Evolutionary conservation across 148 eudicot genomes (phyloP).

Genomic region (Fagopyrum homotropicum): DNA sequence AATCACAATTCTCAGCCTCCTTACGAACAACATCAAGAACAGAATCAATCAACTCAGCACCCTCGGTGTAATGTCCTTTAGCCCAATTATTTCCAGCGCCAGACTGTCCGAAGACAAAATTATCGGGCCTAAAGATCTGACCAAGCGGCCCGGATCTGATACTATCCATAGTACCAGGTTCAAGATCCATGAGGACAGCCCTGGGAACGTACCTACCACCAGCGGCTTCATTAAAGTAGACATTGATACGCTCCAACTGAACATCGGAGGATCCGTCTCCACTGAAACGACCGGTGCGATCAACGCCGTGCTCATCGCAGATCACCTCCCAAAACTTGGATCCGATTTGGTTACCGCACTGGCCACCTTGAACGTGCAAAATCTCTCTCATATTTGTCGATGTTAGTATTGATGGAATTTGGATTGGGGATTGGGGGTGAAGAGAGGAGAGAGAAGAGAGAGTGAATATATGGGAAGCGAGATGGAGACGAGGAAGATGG

Average conservation of each 20-base stretch:
- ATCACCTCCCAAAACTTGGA: conserved; percentile 83
- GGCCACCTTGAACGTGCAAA: conserved; percentile 41
- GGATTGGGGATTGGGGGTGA: background rate
- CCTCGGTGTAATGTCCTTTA: conserved; percentile 76
- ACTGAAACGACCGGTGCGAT: conserved; percentile 35
- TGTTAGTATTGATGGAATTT: background rate
- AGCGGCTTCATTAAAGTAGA: conserved; percentile 63
- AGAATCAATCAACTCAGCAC: conserved; percentile 71
- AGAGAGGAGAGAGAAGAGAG: background rate
- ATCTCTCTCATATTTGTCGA: conserved; percentile 41
- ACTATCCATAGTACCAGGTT: conserved; percentile 85
- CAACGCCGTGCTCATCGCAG: conserved; percentile 63
- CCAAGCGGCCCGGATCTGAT: conserved; percentile 64
- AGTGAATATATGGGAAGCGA: background rate
- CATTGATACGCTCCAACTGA: conserved; percentile 63
- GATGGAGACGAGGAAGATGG: conserved; percentile 4
- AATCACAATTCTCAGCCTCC: conserved; percentile 81
- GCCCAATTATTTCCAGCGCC: conserved; percentile 90
- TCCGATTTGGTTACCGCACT: conserved; percentile 81
- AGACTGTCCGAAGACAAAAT: conserved; percentile 67
- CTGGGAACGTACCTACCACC: conserved; percentile 62
- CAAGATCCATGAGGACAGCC: conserved; percentile 77
- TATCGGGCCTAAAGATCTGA: conserved; percentile 65
- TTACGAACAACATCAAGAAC: conserved; percentile 86
- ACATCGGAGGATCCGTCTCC: conserved; percentile 25